These are phyloP conservation scores for Fusarium mundagurra DNA, from an alignment of 2,329 filamentous ascomycete species.

Conservation along the genomic window DNA sequence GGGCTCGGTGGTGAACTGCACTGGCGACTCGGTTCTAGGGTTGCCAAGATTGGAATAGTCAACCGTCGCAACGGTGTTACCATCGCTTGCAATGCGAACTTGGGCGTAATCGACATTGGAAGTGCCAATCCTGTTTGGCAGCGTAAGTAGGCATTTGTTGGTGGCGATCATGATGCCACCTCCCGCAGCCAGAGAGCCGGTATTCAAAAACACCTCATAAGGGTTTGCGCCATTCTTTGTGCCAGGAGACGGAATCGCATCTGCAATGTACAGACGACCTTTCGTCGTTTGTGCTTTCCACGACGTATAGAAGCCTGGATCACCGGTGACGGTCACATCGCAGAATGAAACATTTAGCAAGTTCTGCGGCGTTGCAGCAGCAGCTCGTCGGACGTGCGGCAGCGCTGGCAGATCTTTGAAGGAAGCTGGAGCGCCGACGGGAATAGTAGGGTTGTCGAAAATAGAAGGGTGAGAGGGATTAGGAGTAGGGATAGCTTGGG, in stretches of 20 bases:
- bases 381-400: not conserved
- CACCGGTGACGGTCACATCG: not conserved
- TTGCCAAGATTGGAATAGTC: not conserved
- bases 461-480: not conserved
- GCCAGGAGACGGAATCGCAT: not conserved
- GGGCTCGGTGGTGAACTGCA: accelerated
- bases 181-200: too few relatives aligned
- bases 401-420: accelerated
- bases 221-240: not conserved
- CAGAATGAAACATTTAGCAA: not conserved
- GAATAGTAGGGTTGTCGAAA: not conserved
- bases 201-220: not conserved
- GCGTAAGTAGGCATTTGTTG: not conserved
- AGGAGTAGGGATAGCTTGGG: not conserved
- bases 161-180: accelerated
- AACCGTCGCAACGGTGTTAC: accelerated
- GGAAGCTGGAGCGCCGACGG: accelerated
- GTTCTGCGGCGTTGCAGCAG: too few relatives aligned
- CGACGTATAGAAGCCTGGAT: not conserved
- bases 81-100: accelerated
- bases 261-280: not conserved
- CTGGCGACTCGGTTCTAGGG: accelerated
- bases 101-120: not conserved
- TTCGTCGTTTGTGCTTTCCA: too few relatives aligned
- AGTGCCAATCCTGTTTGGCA: accelerated